These are phyloP conservation scores for Albophoma yamanashiensis DNA, from an alignment of 2,329 filamentous ascomycete species.

Conservation along the genomic window DNA sequence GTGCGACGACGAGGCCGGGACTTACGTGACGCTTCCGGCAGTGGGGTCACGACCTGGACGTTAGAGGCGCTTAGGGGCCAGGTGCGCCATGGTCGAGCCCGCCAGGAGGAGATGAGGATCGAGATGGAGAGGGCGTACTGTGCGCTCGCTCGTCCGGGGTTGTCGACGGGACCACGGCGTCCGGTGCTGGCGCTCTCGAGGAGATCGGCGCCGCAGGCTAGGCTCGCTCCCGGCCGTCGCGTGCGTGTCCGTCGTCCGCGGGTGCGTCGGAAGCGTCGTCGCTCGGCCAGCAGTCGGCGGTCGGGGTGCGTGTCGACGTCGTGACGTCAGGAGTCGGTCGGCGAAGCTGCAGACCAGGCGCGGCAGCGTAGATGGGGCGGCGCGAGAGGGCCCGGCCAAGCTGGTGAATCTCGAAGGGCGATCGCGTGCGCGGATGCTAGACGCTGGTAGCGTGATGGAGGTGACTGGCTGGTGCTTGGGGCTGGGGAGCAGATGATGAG, in stretches of 20 bases:
- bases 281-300: background rate
- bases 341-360: background rate
- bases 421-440: background rate
- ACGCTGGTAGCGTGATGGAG: background rate
- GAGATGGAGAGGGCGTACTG: background rate
- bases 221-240: background rate
- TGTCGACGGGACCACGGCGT: background rate
- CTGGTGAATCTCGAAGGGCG: background rate
- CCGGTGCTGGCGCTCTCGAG: background rate
- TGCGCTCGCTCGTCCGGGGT: background rate
- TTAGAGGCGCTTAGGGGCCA: background rate
- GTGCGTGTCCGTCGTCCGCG: background rate
- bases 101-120: background rate
- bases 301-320: background rate
- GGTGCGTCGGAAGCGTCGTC: background rate
- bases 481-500: background rate
- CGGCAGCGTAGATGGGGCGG: background rate
- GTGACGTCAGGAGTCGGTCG: background rate
- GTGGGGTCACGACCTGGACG: background rate
- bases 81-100: background rate
- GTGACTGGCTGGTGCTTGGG: background rate
- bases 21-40: background rate
- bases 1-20: background rate
- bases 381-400: background rate
- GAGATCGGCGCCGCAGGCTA: background rate